Percentiles rank a stretch among this genome's conserved stretches.
These are phyloP conservation scores for Apiotrichum montevideense DNA, from an alignment of 1,284 basidiomycete species.

Conservation along the genomic window DNA sequence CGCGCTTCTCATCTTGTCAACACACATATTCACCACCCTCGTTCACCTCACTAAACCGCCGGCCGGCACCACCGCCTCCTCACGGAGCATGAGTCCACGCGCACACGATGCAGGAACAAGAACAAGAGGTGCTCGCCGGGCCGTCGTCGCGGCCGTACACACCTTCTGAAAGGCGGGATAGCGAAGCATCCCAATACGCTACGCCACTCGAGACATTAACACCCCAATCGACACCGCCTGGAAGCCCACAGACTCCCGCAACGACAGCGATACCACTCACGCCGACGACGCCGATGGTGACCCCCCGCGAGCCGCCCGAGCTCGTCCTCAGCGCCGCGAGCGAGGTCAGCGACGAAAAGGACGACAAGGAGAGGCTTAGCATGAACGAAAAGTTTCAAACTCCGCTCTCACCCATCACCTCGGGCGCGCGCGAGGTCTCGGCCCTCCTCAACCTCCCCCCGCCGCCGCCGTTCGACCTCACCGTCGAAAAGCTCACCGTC, in stretches of 20 bases:
- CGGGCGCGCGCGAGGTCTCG: not conserved
- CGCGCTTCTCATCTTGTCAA: too few relatives aligned
- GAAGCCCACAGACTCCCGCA: not conserved
- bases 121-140: too few relatives aligned
- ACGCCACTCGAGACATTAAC: not conserved
- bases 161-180: too few relatives aligned
- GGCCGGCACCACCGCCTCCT: too few relatives aligned
- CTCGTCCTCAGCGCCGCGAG: not conserved
- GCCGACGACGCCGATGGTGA: not conserved
- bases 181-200: not conserved
- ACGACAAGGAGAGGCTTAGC: not conserved
- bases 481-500: constrained; percentile 38
- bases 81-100: too few relatives aligned
- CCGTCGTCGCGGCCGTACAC: too few relatives aligned
- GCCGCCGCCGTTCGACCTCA: constrained; percentile 42
- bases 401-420: not conserved
- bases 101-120: too few relatives aligned
- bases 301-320: not conserved
- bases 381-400: not conserved
- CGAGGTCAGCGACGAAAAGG: not conserved
- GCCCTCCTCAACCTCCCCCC: constrained; percentile 42
- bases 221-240: not conserved
- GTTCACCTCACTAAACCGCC: too few relatives aligned
- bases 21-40: too few relatives aligned
- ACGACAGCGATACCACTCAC: not conserved